phyloP scores from a whole-genome alignment of 768 basidiomycete genomes.

The Piloderma croceum region DNA sequence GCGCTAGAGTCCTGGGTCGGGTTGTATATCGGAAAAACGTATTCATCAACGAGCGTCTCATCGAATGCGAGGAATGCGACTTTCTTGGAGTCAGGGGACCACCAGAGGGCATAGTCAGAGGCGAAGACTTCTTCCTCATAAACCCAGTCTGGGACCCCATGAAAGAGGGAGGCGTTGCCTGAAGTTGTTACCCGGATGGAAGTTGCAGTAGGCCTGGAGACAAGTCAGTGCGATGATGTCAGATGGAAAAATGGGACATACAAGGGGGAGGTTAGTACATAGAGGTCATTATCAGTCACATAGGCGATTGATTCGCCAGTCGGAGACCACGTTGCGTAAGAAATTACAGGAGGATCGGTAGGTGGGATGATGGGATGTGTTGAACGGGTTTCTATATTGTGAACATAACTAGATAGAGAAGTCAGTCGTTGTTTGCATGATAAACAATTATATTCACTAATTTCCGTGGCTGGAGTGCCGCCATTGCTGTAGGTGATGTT shows the following conservation, averaged over 20 bases:
- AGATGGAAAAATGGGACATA: constrained; percentile 28
- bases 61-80: constrained; percentile 86
- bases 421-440: not conserved
- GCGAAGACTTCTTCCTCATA: constrained; percentile 90
- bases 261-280: constrained; percentile 65
- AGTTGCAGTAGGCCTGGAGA: constrained; percentile 19
- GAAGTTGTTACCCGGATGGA: constrained; percentile 75
- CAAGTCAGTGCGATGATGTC: constrained; percentile 3
- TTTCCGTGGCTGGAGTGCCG: constrained; percentile 85
- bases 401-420: constrained; percentile 49
- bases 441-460: constrained; percentile 34
- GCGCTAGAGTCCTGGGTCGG: constrained; percentile 63
- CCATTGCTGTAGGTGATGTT: constrained; percentile 69
- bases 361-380: constrained; percentile 72
- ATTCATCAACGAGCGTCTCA: constrained; percentile 84
- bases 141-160: constrained; percentile 97
- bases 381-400: constrained; percentile 59
- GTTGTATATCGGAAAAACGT: constrained; percentile 87
- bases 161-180: constrained; percentile 81
- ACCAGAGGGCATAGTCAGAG: constrained; percentile 77
- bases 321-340: constrained; percentile 78
- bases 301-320: constrained; percentile 72
- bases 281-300: constrained; percentile 85
- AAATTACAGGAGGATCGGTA: constrained; percentile 60
- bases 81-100: constrained; percentile 59